Evolutionary conservation across 2,329 filamentous ascomycete genomes (phyloP), one percentile per base, ranked within the genome.

Genomic region (Colletotrichum sp.): DNA sequence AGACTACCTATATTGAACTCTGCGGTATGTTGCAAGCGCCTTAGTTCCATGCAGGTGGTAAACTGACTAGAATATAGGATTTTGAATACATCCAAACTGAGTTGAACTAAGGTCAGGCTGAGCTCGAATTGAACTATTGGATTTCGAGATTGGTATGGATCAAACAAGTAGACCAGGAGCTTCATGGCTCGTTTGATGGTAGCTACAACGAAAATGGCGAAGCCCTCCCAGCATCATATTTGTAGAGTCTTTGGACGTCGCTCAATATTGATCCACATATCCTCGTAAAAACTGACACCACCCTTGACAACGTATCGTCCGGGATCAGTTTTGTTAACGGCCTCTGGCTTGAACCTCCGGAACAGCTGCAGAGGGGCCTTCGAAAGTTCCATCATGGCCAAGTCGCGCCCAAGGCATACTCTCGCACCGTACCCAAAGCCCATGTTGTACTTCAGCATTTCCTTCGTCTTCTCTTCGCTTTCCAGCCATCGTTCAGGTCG

Each of bases 311-410:
- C 74, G 74, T 85, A 88, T 24, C 77, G 79, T 3, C 81, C 84
- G 12, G 82, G 82, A 59, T 80, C 75, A 34, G 82, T 64, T 26
- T 79, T 78, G 67, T 84, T 79, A 21, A 79, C 60, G 7, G 84
- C 78, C 39, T 80, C 78, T 3, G 82, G 81, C 43, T 79, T 81
- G 73, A 86, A 88, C 1, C 79, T 83, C 7, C 85, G 81, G 64
- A 88, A 84, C 77, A 88, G 87, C 78, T 86, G 81, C 67, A 85
- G 70, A 5, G 85, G 82, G 5, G 78, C 84, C 82, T 90, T 90
- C 77, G 85, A 89, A 69, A 90, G 78, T 81, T 90, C 89, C 87
- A 90, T 89, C 79, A 87, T 84, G 2, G 88, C 89, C 74, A 91
- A 87, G 66, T 89, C 85, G 71, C 84, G 85, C 0, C 89, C 89